A percentile compares a stretch with the other conserved stretches of the same genome.
Conservation (phyloP, 1,284 basidiomycete species). For the Phlebopus sp. region DNA sequence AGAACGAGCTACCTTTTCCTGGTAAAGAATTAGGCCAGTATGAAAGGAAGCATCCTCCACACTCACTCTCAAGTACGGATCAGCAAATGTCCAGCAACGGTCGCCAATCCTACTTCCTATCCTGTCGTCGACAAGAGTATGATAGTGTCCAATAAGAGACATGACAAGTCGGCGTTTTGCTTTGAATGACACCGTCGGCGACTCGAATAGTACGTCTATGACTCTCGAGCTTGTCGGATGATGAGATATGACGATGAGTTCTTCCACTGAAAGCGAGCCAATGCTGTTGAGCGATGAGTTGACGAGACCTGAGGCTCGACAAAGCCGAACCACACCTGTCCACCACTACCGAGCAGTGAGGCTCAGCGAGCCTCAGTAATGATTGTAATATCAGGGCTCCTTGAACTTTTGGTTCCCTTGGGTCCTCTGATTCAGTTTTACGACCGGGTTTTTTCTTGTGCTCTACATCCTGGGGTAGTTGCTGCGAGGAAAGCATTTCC, state of each 20-base stretch:
- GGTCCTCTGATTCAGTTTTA: slow-evolving; percentile 28
- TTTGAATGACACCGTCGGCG: slow-evolving; percentile 62
- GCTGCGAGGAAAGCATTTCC: slow-evolving; percentile 9
- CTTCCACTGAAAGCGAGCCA: slow-evolving; percentile 53
- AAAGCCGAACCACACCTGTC: slow-evolving; percentile 51
- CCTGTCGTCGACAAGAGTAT: slow-evolving; percentile 77
- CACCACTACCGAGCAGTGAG: slow-evolving; percentile 63
- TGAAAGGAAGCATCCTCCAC: not conserved
- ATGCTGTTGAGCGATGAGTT: slow-evolving; percentile 45
- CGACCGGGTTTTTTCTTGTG: slow-evolving; percentile 17
- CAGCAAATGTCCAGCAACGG: slow-evolving; percentile 81
- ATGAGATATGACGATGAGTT: slow-evolving; percentile 66
- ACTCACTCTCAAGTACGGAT: slow-evolving; percentile 84
- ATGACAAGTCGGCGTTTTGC: slow-evolving; percentile 71
- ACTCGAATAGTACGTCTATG: slow-evolving; percentile 75
- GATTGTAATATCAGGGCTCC: slow-evolving; percentile 85
- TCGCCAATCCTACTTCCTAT: slow-evolving; percentile 88
- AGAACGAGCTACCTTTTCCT: slow-evolving; percentile 89
- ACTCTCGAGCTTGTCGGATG: slow-evolving; percentile 78
- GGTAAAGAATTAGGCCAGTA: slow-evolving; percentile 11
- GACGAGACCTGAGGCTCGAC: slow-evolving; percentile 2
- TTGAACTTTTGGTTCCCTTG: slow-evolving; percentile 70
- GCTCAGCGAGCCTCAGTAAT: slow-evolving; percentile 64
- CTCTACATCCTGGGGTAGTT: slow-evolving; percentile 10
- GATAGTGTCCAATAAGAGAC: slow-evolving; percentile 74